Conservation (phyloP, 345 rosid genomes). For the Triadica sebifera region DNA sequence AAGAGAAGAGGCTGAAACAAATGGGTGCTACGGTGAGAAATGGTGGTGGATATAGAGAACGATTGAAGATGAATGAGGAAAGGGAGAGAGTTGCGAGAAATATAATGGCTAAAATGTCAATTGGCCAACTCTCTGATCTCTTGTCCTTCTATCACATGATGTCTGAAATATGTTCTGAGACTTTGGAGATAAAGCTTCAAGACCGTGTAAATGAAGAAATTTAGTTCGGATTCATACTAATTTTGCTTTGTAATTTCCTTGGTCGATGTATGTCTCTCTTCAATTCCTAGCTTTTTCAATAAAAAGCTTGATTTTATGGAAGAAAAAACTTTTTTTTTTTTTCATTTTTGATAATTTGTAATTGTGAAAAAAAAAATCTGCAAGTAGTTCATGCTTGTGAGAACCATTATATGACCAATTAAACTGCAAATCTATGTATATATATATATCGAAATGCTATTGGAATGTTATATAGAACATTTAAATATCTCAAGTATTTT, state of each 20-base stretch:
- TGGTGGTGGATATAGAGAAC: constrained; percentile 15
- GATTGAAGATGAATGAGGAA: constrained; percentile 29
- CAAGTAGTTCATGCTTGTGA: too few species aligned
- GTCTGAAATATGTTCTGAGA: constrained; percentile 26
- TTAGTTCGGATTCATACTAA: background rate
- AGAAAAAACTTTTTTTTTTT: too few species aligned
- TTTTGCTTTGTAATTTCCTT: background rate
- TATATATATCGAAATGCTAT: too few species aligned
- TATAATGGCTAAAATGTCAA: constrained; percentile 23
- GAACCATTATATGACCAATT: too few species aligned
- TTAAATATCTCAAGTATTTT: too few species aligned
- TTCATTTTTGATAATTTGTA: too few species aligned
- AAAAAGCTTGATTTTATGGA: too few species aligned
- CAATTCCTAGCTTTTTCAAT: background rate
- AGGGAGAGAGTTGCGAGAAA: constrained; percentile 26
- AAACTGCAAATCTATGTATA: too few species aligned
- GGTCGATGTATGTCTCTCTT: background rate
- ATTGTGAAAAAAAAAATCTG: too few species aligned
- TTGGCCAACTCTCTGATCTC: constrained; percentile 29
- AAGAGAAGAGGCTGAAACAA: constrained; percentile 32
- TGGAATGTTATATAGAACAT: too few species aligned
- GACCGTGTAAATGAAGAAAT: constrained; percentile 9
- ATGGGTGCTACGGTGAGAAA: constrained; percentile 39
- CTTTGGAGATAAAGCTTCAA: constrained; percentile 29
- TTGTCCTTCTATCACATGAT: constrained; percentile 31